phyloP scores from a whole-genome alignment of 2,329 filamentous ascomycete species.

The Epicoccum nigrum region DNA sequence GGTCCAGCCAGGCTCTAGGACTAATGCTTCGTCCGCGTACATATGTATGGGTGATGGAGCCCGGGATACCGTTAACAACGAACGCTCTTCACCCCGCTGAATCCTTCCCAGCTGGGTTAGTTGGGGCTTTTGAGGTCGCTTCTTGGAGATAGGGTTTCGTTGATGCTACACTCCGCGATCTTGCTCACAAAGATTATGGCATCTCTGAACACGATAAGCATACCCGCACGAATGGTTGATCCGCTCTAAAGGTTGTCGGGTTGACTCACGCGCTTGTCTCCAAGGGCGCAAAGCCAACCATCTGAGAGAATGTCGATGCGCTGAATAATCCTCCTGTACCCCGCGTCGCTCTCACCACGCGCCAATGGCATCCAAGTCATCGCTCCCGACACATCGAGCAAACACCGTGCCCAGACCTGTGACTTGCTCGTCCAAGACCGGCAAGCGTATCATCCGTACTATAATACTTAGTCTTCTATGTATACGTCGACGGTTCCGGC shows the following conservation, averaged over 20 bases:
- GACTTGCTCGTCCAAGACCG: conserved; percentile 1
- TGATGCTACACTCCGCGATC: no score
- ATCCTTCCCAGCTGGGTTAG: not conserved
- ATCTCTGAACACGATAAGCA: no score
- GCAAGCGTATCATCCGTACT: not conserved
- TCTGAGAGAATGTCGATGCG: conserved; percentile 17
- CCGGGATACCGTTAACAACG: no score
- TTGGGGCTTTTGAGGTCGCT: not conserved
- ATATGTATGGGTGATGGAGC: not conserved
- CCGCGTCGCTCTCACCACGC: conserved; percentile 22
- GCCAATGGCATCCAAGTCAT: conserved; percentile 19
- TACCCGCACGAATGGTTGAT: no score
- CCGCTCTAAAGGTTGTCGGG: not conserved
- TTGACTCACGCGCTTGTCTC: not conserved
- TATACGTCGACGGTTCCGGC: not conserved
- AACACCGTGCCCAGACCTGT: no score
- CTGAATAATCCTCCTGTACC: conserved; percentile 24
- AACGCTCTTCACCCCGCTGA: no score
- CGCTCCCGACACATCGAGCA: conserved; percentile 17
- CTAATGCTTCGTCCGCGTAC: not conserved
- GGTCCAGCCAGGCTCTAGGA: no score
- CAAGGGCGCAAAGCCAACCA: conserved; percentile 4
- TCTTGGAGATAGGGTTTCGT: conserved; percentile 1
- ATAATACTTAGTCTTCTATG: not conserved
- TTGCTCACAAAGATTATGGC: no score